Evolutionary conservation across 2,329 filamentous ascomycete genomes (phyloP).

Genomic region (Drechslera avenae): DNA sequence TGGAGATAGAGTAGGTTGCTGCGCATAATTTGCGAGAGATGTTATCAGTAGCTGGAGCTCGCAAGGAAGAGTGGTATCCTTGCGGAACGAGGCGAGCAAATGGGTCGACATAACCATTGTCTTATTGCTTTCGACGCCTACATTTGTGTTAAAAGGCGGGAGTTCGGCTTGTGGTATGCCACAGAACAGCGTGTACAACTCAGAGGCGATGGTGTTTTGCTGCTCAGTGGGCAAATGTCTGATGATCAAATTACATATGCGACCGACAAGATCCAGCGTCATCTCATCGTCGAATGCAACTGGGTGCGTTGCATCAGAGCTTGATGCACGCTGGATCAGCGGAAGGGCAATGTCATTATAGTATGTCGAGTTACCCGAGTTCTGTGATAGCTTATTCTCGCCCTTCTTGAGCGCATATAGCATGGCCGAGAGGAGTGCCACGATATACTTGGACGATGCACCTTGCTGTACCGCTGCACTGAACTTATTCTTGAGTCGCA

Average conservation of each 20-base stretch:
- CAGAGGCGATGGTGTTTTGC: conserved; percentile 58
- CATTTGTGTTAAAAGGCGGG: conserved; percentile 40
- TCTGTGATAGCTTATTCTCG: conserved; percentile 56
- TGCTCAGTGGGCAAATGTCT: conserved; percentile 58
- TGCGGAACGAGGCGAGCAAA: conserved; percentile 58
- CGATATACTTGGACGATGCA: conserved; percentile 60
- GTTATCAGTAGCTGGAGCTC: conserved; percentile 42
- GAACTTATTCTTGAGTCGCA: conserved; percentile 67
- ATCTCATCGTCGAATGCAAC: conserved; percentile 53
- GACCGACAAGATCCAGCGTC: conserved; percentile 64
- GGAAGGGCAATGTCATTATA: conserved; percentile 55
- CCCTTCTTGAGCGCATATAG: conserved; percentile 65
- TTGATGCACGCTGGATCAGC: conserved; percentile 47
- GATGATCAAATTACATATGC: conserved; percentile 65
- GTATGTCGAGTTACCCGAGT: conserved; percentile 47
- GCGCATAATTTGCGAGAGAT: conserved; percentile 48
- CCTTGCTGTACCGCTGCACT: conserved; percentile 60
- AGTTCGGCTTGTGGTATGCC: conserved; percentile 32
- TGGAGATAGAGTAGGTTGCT: conserved; percentile 33
- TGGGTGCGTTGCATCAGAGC: conserved; percentile 38
- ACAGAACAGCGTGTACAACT: conserved; percentile 61
- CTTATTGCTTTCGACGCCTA: conserved; percentile 46
- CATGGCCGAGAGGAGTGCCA: conserved; percentile 64
- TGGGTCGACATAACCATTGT: conserved; percentile 63
- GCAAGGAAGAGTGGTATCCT: conserved; percentile 40